phyloP scores from a whole-genome alignment of 2,329 filamentous ascomycete species.

The Apiospora arundinis region DNA sequence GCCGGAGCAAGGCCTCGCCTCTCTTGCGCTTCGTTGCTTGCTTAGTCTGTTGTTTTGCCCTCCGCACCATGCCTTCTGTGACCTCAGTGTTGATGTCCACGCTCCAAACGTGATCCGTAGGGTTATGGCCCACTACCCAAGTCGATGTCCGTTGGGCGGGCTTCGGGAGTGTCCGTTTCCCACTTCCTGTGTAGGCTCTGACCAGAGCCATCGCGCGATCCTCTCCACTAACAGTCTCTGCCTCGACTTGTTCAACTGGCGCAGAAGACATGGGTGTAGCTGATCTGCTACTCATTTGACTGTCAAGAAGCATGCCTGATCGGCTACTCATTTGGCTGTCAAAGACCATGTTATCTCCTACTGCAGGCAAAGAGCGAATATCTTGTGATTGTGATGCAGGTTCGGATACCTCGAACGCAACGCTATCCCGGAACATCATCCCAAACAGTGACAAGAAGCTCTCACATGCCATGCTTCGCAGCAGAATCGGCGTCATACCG shows the following conservation, averaged over 20 bases:
- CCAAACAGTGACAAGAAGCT: constrained; percentile 37
- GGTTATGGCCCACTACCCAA: constrained; percentile 36
- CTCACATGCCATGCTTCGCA: constrained; percentile 37
- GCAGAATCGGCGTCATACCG: constrained; percentile 24
- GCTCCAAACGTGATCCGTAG: constrained; percentile 37
- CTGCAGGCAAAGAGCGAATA: constrained; percentile 13
- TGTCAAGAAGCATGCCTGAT: constrained; percentile 32
- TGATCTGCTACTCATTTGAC: constrained; percentile 34
- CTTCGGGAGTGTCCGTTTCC: constrained; percentile 34
- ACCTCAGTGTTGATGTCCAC: constrained; percentile 36
- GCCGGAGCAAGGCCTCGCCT: constrained; percentile 36
- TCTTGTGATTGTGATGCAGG: neutral
- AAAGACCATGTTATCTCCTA: constrained; percentile 30
- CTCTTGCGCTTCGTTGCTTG: constrained; percentile 40
- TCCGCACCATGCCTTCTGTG: constrained; percentile 34
- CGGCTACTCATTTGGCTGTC: constrained; percentile 36
- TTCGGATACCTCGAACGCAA: neutral
- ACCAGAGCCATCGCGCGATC: constrained; percentile 38
- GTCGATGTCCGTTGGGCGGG: constrained; percentile 35
- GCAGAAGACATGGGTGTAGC: constrained; percentile 30
- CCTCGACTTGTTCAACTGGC: constrained; percentile 27
- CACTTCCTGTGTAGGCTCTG: constrained; percentile 39
- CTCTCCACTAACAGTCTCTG: constrained; percentile 30
- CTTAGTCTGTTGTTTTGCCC: constrained; percentile 35
- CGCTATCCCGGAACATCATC: constrained; percentile 29